Base-by-base conservation (phyloP, 108 stramenopile species). In the Thalassiosira profunda region DNA sequence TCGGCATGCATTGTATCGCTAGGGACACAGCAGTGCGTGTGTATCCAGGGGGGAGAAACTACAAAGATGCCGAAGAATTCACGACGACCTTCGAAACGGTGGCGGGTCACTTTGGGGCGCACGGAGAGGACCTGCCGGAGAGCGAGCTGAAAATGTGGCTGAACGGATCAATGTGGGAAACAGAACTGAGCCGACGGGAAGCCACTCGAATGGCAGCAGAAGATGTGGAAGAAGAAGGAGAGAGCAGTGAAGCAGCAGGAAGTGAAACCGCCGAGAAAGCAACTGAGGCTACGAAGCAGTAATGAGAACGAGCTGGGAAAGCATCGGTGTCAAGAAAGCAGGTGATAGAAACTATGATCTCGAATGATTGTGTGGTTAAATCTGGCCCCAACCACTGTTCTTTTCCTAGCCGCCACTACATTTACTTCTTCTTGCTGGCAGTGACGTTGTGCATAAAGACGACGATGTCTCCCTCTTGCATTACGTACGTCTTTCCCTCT, bases 401-500 rank as follows among this genome's bases (percentile, higher is more conserved):
- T 8, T 46, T 46, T 17, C 10, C n/a, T 18, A 18, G n/a, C n/a
- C 29, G 30, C 25, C n/a, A n/a, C n/a, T n/a, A n/a, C n/a, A n/a
- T 46, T 66, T 89, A 94, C 58, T 94, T 94, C 84, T 95, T 95
- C 80, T 92, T 92, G 40, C 76, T 70, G 7, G 89, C 80, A 23
- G 91, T 91, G 17, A 72, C 72, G 44, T 95, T 95, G 80, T 92
- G 91, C 91, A 92, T 92, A 67, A 95, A 95, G 8, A 92, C 89
- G 33, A 82, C 84, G 81, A 95, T 95, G 61, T 95, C 94, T 30
- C 94, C 94, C 47, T 95, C 94, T 44, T 91, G 82, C 97, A 96
- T 89, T 24, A 93, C 88, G 74, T 99, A 99, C 23, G 67, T 70
- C 72, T 98, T 98, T 33, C 99, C 99, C 83, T 99, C 98, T 63